phyloP scores from a whole-genome alignment of 495 filamentous ascomycete species.

The Trichoderma virens region DNA sequence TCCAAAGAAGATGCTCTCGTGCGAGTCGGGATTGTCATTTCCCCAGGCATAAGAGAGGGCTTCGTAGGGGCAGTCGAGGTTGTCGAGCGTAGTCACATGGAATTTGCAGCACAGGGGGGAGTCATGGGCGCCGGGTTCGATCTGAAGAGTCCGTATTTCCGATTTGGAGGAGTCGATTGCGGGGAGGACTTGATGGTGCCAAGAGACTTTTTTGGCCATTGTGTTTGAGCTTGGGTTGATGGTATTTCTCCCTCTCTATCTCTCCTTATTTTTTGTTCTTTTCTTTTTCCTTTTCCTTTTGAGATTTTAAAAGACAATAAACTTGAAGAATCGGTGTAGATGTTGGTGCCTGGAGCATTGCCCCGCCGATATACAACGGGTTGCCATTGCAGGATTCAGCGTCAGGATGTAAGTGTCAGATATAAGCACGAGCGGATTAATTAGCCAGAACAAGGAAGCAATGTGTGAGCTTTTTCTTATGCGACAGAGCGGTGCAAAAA shows the following conservation, averaged over 20 bases:
- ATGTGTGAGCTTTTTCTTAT: too few relatives aligned
- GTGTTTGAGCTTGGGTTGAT: neutral
- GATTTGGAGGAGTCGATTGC: neutral
- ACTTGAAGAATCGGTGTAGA: neutral
- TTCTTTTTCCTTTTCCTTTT: too few relatives aligned
- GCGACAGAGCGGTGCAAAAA: too few relatives aligned
- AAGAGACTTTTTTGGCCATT: conserved; percentile 1
- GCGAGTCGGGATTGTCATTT: conserved; percentile 5
- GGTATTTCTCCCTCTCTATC: neutral
- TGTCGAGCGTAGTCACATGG: conserved; percentile 4
- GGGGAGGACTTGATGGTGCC: neutral
- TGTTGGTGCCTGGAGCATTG: too few relatives aligned
- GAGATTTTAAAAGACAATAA: neutral
- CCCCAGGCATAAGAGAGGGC: conserved; percentile 33
- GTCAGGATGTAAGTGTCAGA: too few relatives aligned
- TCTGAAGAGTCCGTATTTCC: neutral
- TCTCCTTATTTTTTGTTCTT: neutral
- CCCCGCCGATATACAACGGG: too few relatives aligned
- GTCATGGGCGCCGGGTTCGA: neutral
- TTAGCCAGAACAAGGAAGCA: too few relatives aligned
- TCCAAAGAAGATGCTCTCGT: conserved; percentile 11
- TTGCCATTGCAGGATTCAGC: too few relatives aligned
- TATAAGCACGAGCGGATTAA: too few relatives aligned
- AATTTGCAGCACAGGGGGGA: neutral
- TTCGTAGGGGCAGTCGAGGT: conserved; percentile 15